Evolutionary conservation across 129 eudicot species (phyloP).

Genomic region (Dittrichia graveolens): DNA sequence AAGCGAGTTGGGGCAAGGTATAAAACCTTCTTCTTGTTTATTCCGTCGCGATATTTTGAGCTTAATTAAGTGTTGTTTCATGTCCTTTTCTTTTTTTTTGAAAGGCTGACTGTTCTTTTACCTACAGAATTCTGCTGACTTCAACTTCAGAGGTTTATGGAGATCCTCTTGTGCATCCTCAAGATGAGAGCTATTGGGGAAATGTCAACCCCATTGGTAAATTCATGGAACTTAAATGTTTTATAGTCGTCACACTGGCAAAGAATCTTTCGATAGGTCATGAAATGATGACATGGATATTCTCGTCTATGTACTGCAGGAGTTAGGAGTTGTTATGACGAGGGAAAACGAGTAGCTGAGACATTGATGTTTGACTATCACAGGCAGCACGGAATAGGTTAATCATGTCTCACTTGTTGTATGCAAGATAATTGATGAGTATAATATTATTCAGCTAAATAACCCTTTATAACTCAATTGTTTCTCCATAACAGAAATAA

Average conservation of each 20-base stretch:
- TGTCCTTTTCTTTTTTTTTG: too few relatives aligned
- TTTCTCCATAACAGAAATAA: conserved; percentile 51
- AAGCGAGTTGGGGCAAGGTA: conserved; percentile 93
- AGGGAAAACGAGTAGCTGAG: conserved; percentile 92
- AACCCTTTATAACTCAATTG: neutral
- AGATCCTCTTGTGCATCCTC: conserved; percentile 92
- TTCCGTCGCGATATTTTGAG: neutral
- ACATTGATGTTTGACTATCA: conserved; percentile 93
- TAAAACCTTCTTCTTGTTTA: conserved; percentile 1
- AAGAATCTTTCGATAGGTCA: neutral
- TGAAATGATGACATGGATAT: conserved; percentile 23
- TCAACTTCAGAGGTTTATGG: conserved; percentile 96
- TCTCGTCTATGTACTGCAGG: conserved; percentile 44
- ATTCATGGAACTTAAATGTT: neutral
- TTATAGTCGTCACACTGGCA: neutral
- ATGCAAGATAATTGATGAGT: neutral
- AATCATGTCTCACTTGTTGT: neutral
- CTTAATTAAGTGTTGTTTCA: neutral
- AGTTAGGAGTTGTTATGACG: conserved; percentile 91
- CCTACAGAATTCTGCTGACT: conserved; percentile 72
- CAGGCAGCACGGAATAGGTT: conserved; percentile 82
- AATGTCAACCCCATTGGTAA: conserved; percentile 93
- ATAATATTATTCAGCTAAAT: conserved; percentile 2
- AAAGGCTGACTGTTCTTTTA: neutral
- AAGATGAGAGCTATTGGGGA: conserved; percentile 91